Conservation (phyloP, 2,329 filamentous ascomycete species). For the Ceratocystis alfenasii region DNA sequence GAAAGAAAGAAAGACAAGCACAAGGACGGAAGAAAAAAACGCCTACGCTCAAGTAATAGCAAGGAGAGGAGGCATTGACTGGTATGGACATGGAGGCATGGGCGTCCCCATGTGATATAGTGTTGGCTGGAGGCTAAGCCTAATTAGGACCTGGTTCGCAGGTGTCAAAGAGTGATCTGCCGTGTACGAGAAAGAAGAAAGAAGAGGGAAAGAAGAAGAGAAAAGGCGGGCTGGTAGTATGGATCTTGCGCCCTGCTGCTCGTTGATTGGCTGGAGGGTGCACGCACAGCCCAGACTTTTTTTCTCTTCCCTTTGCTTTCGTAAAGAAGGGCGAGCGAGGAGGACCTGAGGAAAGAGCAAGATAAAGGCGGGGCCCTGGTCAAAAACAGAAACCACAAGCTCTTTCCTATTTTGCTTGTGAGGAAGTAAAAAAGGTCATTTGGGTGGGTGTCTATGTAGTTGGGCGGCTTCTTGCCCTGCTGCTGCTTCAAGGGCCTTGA, state of each 20-base stretch:
- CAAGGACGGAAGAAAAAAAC: not conserved
- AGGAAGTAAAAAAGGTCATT: not conserved
- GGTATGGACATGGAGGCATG: no score
- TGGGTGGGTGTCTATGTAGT: not conserved
- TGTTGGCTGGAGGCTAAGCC: not conserved
- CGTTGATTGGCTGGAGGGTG: not conserved
- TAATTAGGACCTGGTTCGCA: not conserved
- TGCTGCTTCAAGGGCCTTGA: no score
- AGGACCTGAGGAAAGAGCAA: not conserved
- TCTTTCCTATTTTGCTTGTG: not conserved
- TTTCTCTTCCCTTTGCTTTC: not conserved
- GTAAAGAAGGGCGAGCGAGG: not conserved
- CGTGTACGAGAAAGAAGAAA: constrained; percentile 1
- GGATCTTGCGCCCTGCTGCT: not conserved
- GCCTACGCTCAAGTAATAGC: not conserved
- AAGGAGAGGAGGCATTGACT: no score
- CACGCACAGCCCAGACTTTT: constrained; percentile 1
- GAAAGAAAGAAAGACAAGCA: not conserved
- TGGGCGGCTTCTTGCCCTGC: no score
- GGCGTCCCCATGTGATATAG: not conserved
- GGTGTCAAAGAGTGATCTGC: constrained; percentile 7
- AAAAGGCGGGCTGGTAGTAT: constrained; percentile 10
- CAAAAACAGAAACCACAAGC: not conserved
- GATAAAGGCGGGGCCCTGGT: not conserved
- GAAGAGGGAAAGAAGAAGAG: not conserved